phyloP scores from a whole-genome alignment of 2,329 filamentous ascomycete species.

The Ampelomyces quisqualis region DNA sequence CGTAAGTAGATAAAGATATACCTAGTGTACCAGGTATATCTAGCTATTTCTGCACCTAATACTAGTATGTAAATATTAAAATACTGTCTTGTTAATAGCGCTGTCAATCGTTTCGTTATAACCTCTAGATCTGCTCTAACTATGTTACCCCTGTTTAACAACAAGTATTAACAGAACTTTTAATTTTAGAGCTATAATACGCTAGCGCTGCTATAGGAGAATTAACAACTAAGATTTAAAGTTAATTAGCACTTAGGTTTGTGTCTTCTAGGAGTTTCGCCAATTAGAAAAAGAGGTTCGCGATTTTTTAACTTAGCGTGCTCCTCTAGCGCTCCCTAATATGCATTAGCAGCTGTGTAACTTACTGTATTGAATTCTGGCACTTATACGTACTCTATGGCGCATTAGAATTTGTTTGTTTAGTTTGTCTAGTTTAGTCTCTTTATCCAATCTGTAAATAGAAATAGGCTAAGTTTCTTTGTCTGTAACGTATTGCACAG shows the following conservation, averaged over 20 bases:
- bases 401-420: neutral
- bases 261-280: constrained; percentile 1
- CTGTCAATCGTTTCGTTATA: constrained; percentile 1
- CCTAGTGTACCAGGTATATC: constrained; percentile 4
- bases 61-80: neutral
- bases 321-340: neutral
- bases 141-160: constrained; percentile 1
- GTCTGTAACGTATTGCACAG: neutral
- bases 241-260: neutral
- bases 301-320: neutral
- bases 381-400: constrained; percentile 1
- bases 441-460: neutral
- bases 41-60: constrained; percentile 1
- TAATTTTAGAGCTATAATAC: neutral
- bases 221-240: neutral
- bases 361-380: constrained; percentile 1
- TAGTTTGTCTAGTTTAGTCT: constrained; percentile 2
- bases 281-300: neutral
- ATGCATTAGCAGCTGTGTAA: neutral
- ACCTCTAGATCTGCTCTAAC: neutral
- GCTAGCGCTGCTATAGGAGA: neutral
- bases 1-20: neutral
- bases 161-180: neutral
- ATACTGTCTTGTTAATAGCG: constrained; percentile 5
- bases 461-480: neutral